Conservation (phyloP, 371 early-diverging fungal genomes). For the Capniomyces stellatus region DNA sequence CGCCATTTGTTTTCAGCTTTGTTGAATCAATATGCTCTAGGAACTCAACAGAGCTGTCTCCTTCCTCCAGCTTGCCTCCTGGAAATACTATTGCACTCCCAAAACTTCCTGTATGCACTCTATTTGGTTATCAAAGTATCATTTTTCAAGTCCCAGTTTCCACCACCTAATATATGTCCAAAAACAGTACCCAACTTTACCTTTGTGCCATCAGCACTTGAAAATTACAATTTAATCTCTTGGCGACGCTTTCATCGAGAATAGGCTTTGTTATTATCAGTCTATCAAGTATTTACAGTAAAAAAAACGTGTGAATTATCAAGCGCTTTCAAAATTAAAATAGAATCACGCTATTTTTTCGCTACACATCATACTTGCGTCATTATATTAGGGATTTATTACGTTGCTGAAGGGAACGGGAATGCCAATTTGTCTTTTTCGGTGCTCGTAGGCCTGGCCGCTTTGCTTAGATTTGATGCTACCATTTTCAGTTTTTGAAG, state of each 20-base stretch:
- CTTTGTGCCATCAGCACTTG: slow-evolving; percentile 19
- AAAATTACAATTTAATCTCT: slow-evolving; percentile 9
- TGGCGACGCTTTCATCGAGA: not conserved
- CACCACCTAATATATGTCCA: not conserved
- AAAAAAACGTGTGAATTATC: no score
- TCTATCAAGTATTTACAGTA: not conserved
- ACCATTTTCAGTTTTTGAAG: no score
- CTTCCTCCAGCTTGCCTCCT: slow-evolving; percentile 15
- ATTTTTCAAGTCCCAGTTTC: not conserved
- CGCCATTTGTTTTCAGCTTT: not conserved
- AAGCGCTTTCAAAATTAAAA: no score
- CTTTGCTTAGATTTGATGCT: no score
- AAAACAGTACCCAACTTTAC: not conserved
- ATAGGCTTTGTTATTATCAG: slow-evolving; percentile 2
- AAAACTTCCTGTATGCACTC: slow-evolving; percentile 13
- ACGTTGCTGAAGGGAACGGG: no score
- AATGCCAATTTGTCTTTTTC: no score
- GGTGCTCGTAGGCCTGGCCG: no score
- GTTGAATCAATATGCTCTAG: not conserved
- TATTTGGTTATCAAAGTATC: not conserved
- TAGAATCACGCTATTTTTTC: no score
- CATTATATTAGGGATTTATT: no score
- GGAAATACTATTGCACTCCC: slow-evolving; percentile 19
- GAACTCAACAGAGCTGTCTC: slow-evolving; percentile 2
- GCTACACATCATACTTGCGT: no score